These are phyloP conservation scores for Hypoxylon rubiginosum DNA, from an alignment of 2,329 filamentous ascomycete species.

Conservation along the genomic window DNA sequence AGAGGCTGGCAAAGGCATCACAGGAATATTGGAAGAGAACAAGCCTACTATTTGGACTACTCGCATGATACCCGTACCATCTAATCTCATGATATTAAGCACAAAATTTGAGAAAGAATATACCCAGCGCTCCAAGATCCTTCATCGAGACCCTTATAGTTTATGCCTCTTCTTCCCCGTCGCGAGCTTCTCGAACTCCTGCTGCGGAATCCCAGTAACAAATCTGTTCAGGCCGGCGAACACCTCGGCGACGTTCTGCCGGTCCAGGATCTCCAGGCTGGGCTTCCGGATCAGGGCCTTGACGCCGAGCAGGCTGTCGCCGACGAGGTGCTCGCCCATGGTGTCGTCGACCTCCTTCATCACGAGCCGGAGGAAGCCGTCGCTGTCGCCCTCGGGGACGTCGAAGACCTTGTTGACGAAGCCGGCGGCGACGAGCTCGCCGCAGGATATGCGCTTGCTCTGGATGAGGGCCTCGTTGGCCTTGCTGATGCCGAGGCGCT, in stretches of 20 bases:
- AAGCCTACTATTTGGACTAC: conserved; percentile 82
- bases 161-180: conserved; percentile 95
- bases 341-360: conserved; percentile 84
- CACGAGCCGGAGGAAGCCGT: conserved; percentile 78
- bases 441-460: conserved; percentile 80
- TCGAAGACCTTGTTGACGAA: conserved; percentile 89
- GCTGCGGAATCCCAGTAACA: conserved; percentile 82
- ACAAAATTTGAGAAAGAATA: conserved; percentile 17
- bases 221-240: conserved; percentile 89
- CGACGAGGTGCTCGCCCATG: conserved; percentile 83
- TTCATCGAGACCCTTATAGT: conserved; percentile 62
- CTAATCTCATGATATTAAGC: conserved; percentile 13
- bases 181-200: conserved; percentile 88
- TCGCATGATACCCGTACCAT: conserved; percentile 61
- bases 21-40: conserved; percentile 88
- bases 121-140: conserved; percentile 7
- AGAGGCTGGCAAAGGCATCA: conserved; percentile 72
- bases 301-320: conserved; percentile 83
- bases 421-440: conserved; percentile 80
- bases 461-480: conserved; percentile 95
- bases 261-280: conserved; percentile 78
- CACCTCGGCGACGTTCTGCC: conserved; percentile 85
- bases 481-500: conserved; percentile 81
- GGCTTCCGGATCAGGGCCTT: conserved; percentile 85
- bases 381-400: conserved; percentile 70